A percentile compares a stretch with the other conserved stretches of the same genome.
phyloP scores from a whole-genome alignment of 768 basidiomycete species.

The Sarcomyxa edulis region DNA sequence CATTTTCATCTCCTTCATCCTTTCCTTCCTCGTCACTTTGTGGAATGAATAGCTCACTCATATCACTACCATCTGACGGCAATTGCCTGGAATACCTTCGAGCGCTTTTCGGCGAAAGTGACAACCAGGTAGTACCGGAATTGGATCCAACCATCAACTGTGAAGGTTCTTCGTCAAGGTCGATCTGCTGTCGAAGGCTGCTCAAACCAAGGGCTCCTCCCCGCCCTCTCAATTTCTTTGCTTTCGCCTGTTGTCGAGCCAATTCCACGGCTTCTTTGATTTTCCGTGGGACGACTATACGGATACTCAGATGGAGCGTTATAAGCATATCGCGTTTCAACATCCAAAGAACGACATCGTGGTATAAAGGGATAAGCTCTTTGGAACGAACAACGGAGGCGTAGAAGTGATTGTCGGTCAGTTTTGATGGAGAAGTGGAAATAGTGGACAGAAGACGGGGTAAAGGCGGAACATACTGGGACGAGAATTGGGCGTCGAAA shows the following conservation, averaged over 20 bases:
- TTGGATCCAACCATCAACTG: too few species aligned
- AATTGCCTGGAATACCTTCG: constrained; percentile 39
- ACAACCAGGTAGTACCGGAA: constrained; percentile 38
- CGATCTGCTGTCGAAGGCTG: too few species aligned
- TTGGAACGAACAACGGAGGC: constrained; percentile 70
- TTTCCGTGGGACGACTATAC: constrained; percentile 72
- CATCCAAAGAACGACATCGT: constrained; percentile 88
- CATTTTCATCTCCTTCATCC: too few species aligned
- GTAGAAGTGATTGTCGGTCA: constrained; percentile 71
- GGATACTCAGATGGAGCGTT: constrained; percentile 80
- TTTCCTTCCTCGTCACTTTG: too few species aligned
- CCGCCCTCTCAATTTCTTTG: constrained; percentile 19
- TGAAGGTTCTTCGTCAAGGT: too few species aligned
- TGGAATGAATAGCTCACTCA: constrained; percentile 33
- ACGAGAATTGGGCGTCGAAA: constrained; percentile 58
- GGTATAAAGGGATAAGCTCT: constrained; percentile 63
- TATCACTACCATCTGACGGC: constrained; percentile 33
- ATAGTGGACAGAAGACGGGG: constrained; percentile 71
- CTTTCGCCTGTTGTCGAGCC: constrained; percentile 25
- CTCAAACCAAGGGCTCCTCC: constrained; percentile 1
- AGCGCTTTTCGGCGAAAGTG: constrained; percentile 50
- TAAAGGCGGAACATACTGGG: constrained; percentile 60
- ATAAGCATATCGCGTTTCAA: constrained; percentile 81
- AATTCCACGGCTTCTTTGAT: constrained; percentile 69
- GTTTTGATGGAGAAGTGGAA: constrained; percentile 61